Evolutionary conservation across 2,329 filamentous ascomycete species (phyloP), one percentile per base, ranked within the genome.

Genomic region (Rutstroemia sp.): DNA sequence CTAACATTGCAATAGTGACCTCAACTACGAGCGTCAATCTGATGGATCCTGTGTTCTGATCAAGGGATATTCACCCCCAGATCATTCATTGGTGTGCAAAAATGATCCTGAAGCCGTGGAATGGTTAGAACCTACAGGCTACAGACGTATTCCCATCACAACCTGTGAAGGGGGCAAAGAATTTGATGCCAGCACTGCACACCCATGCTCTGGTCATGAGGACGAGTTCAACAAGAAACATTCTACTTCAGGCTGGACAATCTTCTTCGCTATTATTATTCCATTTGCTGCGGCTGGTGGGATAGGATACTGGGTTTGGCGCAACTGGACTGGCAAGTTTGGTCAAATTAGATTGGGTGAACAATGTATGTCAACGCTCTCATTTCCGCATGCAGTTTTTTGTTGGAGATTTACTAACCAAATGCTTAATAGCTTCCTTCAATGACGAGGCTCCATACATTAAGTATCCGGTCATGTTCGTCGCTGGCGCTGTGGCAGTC

Each of bases 281-380:
- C 91, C 92, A 0, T 79, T 97, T 58, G 78, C 73, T 1, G 74
- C 85, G 0, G 92, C 94, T 1, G 80, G 75, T 1, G 85, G 77
- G 4, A 78, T 87, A 14, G 94, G 94, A 41, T 96, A 88, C 77
- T 96, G 85, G 72, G 86, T 92, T 19, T 96, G 86, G 77, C 81
- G 77, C 59, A 88, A 88, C 72, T 96, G 90, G 89, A 85, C 85
- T 65, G 84, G 85, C 71, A 95, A 95, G 70, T 95, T 97, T 69
- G 94, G 94, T 10, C 86, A 92, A 69, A 92, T 99, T 69, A 82
- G 90, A 21, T 82, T 99, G 14, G 94, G 94, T 56, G 94, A 96
- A 66, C 73, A 75, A 62, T 73, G 74, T 63, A 65, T 61, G 67
- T 60, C 27, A 46, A 19, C n/a, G 27, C 19, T 27, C 39, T 37